Percentiles rank a stretch among this genome's conserved stretches.
phyloP scores from a whole-genome alignment of 495 filamentous ascomycete species.

The Thermochaetoides thermophila region DNA sequence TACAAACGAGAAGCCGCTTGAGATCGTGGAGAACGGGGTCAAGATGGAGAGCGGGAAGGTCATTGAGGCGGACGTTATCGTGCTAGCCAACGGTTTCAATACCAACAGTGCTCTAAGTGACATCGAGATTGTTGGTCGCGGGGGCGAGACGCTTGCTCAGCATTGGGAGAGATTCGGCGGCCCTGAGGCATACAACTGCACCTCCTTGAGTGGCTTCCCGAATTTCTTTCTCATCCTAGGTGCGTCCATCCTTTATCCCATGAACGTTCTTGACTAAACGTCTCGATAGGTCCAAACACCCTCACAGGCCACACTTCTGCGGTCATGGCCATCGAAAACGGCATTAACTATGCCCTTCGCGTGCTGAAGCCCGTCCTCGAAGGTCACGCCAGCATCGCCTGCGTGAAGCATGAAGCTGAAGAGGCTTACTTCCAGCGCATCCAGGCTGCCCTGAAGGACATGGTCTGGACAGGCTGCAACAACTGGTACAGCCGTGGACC shows the following conservation, averaged over 20 bases:
- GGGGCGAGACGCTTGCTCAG: slow-evolving; percentile 17
- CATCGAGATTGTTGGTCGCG: slow-evolving; percentile 22
- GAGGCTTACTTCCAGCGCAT: slow-evolving; percentile 10
- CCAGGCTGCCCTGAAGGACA: slow-evolving; percentile 13
- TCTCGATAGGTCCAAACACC: slow-evolving; percentile 25
- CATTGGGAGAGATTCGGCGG: slow-evolving; percentile 25
- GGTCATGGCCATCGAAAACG: slow-evolving; percentile 24
- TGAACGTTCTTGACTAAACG: not conserved
- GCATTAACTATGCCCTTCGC: slow-evolving; percentile 21
- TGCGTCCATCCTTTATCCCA: not conserved
- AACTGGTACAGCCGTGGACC: slow-evolving; percentile 27
- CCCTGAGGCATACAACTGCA: slow-evolving; percentile 25
- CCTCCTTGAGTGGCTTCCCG: slow-evolving; percentile 24
- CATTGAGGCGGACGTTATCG: slow-evolving; percentile 25
- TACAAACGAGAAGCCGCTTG: slow-evolving; percentile 17
- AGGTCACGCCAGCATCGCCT: slow-evolving; percentile 14
- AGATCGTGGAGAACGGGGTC: slow-evolving; percentile 23
- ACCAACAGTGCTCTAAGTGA: slow-evolving; percentile 18
- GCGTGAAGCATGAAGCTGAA: slow-evolving; percentile 23
- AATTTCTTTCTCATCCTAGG: slow-evolving; percentile 27
- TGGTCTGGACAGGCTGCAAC: slow-evolving; percentile 19
- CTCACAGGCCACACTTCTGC: slow-evolving; percentile 29
- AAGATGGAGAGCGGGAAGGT: slow-evolving; percentile 11
- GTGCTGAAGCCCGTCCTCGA: slow-evolving; percentile 23
- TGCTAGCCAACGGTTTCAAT: slow-evolving; percentile 29